These are phyloP conservation scores for Coniochaeta ligniaria DNA, from an alignment of 2,329 filamentous ascomycete genomes.

Conservation along the genomic window DNA sequence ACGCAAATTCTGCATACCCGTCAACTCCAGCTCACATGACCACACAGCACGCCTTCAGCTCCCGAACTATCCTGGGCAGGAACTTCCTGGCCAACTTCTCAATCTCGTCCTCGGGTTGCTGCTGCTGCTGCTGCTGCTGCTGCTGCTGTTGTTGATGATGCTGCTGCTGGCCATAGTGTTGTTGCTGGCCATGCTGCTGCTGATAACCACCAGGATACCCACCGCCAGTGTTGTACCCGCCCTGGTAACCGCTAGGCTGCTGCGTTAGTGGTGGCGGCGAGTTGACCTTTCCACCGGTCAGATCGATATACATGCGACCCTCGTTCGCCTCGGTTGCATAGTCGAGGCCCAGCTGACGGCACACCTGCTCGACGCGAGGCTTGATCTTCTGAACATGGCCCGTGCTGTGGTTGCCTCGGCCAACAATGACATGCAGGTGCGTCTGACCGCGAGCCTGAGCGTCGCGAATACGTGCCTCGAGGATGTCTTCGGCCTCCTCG, in stretches of 20 bases:
- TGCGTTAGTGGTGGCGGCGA: constrained; percentile 36
- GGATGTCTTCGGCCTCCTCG: constrained; percentile 86
- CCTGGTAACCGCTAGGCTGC: constrained; percentile 30
- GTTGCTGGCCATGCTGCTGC: constrained; percentile 30
- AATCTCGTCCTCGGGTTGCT: constrained; percentile 42
- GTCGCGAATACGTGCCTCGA: constrained; percentile 77
- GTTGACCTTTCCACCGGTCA: constrained; percentile 62
- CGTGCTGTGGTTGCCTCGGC: constrained; percentile 82
- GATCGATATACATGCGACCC: constrained; percentile 80
- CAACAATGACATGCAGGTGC: constrained; percentile 91
- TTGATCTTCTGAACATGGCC: constrained; percentile 89
- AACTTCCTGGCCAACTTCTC: constrained; percentile 54
- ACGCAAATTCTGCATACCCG: not conserved
- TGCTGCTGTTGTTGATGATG: constrained; percentile 22
- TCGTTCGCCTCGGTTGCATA: constrained; percentile 84
- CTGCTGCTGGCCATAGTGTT: constrained; percentile 26
- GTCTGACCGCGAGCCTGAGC: constrained; percentile 67
- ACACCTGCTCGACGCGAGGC: constrained; percentile 85
- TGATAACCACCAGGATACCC: constrained; percentile 30
- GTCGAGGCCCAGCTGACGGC: constrained; percentile 72
- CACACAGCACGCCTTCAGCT: constrained; percentile 63
- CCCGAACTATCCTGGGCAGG: constrained; percentile 52
- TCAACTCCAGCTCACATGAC: constrained; percentile 54
- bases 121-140: constrained; percentile 32
- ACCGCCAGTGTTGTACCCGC: constrained; percentile 27